Conservation (phyloP, 2,329 filamentous ascomycete genomes). For the Curvularia sp. region DNA sequence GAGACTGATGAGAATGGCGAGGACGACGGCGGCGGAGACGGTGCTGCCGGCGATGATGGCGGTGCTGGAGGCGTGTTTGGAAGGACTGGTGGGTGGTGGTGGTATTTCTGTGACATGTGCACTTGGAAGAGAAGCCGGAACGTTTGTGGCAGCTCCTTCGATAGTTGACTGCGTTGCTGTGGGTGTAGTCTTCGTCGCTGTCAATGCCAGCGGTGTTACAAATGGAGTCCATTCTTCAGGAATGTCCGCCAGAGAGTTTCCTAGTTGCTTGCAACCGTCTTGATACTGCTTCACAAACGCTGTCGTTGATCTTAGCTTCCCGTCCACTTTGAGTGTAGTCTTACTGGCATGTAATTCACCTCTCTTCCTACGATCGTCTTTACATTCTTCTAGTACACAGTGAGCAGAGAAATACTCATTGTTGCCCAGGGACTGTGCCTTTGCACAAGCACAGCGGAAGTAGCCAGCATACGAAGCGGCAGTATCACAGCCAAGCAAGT, state of each 20-base stretch:
- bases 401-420: conserved; percentile 15
- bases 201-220: neutral
- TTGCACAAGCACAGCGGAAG: conserved; percentile 13
- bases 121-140: conserved; percentile 8
- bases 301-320: conserved; percentile 12
- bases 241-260: conserved; percentile 4
- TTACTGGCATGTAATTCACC: conserved; percentile 5
- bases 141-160: neutral
- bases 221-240: conserved; percentile 16
- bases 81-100: neutral
- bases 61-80: neutral
- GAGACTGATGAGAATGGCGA: conserved; percentile 4
- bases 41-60: conserved; percentile 3
- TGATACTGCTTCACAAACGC: conserved; percentile 15
- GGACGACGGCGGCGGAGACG: neutral
- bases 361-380: conserved; percentile 3
- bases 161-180: neutral
- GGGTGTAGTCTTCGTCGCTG: neutral
- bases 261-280: conserved; percentile 3
- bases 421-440: conserved; percentile 1
- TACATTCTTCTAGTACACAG: conserved; percentile 18
- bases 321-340: neutral
- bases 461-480: neutral
- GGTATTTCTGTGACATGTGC: conserved; percentile 4
- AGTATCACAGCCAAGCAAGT: conserved; percentile 4